Evolutionary conservation across 2,329 filamentous ascomycete genomes (phyloP).

Genomic region (Acrocalymma vagum): DNA sequence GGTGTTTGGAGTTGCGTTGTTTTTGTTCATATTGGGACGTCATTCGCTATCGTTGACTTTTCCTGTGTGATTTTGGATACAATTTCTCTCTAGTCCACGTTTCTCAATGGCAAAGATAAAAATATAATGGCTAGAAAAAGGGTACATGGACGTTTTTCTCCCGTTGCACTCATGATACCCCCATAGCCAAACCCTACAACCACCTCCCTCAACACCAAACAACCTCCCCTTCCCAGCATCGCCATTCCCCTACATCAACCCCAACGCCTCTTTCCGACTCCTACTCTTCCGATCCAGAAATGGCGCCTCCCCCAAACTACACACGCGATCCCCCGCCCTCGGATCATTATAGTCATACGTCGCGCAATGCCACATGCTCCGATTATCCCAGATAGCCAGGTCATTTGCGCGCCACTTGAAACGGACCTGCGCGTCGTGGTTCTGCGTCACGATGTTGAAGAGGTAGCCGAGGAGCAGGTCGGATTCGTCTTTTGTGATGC

Average conservation of each 20-base stretch:
- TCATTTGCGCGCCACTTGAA: constrained; percentile 53
- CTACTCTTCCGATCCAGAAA: constrained; percentile 63
- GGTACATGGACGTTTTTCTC: too few species aligned
- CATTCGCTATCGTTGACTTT: too few species aligned
- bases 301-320: constrained; percentile 65
- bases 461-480: constrained; percentile 52
- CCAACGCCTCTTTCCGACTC: constrained; percentile 54
- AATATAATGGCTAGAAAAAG: too few species aligned
- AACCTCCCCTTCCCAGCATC: too few species aligned
- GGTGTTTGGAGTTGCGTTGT: too few species aligned
- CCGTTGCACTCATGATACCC: too few species aligned
- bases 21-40: too few species aligned
- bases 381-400: constrained; percentile 72
- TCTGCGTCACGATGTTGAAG: constrained; percentile 56
- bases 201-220: too few species aligned
- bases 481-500: constrained; percentile 54
- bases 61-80: too few species aligned
- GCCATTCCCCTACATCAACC: constrained; percentile 3
- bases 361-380: constrained; percentile 66
- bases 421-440: constrained; percentile 62
- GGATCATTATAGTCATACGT: constrained; percentile 69
- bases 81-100: too few species aligned
- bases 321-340: constrained; percentile 60
- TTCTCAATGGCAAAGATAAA: too few species aligned
- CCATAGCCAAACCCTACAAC: too few species aligned